phyloP scores from a whole-genome alignment of 306 rosid species.

The Luffa aegyptiaca region DNA sequence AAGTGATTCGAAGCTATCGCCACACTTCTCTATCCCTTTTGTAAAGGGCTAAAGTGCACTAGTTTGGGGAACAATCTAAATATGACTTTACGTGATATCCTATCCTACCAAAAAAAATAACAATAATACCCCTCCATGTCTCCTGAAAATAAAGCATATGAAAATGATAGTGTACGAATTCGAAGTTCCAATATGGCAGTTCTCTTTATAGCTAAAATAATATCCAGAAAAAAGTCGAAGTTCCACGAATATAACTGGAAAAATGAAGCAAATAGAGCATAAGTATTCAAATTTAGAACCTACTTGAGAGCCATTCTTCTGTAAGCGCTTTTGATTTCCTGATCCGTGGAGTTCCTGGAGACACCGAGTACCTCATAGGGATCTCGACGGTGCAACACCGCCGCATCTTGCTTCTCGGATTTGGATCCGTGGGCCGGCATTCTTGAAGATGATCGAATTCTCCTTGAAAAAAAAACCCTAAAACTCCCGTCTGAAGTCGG shows the following conservation, averaged over 20 bases:
- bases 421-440: slow-evolving; percentile 77
- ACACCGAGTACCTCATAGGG: slow-evolving; percentile 96
- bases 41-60: neutral
- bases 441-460: slow-evolving; percentile 8
- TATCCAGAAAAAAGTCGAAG: neutral
- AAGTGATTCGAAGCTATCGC: neutral
- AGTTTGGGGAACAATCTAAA: neutral
- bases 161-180: neutral
- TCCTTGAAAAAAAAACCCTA: slow-evolving; percentile 36
- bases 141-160: neutral
- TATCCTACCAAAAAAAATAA: neutral
- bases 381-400: slow-evolving; percentile 72
- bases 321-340: slow-evolving; percentile 89
- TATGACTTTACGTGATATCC: neutral
- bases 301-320: slow-evolving; percentile 97
- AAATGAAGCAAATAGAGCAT: neutral
- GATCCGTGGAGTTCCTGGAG: slow-evolving; percentile 72
- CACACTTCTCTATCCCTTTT: neutral
- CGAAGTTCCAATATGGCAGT: neutral
- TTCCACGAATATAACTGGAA: neutral
- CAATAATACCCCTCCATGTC: neutral
- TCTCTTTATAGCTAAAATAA: neutral
- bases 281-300: neutral
- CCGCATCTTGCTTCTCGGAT: slow-evolving; percentile 63
- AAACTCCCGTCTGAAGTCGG: neutral